These are phyloP conservation scores for Wickerhamomyces silvicola DNA, from an alignment of 805 yeast genomes.

Conservation along the genomic window DNA sequence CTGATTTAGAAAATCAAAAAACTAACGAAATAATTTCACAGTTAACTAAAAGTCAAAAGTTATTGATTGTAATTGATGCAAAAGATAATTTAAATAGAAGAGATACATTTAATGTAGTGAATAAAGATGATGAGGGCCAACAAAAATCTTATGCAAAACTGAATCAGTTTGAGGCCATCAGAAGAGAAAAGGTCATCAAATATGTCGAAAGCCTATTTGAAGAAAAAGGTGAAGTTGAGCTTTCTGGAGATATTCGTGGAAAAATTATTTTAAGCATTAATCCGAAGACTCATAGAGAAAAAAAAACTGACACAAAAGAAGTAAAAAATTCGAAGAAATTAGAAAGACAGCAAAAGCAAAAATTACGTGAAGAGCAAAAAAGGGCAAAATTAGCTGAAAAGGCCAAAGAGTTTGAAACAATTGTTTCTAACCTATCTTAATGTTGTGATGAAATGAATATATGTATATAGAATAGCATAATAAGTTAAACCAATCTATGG, in stretches of 20 bases:
- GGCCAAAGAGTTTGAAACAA: constrained; percentile 10
- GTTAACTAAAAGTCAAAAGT: constrained; percentile 36
- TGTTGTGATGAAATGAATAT: constrained; percentile 1
- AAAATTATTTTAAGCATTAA: constrained; percentile 24
- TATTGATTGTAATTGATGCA: constrained; percentile 36
- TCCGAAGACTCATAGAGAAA: constrained; percentile 13
- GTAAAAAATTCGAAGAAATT: constrained; percentile 11
- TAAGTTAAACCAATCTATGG: constrained; percentile 3
- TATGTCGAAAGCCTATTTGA: constrained; percentile 23
- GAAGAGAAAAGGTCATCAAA: constrained; percentile 28
- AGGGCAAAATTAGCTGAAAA: constrained; percentile 13
- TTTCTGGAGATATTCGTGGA: constrained; percentile 24
- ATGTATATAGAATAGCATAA: constrained; percentile 3
- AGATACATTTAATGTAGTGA: constrained; percentile 10
- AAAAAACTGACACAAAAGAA: constrained; percentile 11
- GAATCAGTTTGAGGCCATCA: constrained; percentile 26
- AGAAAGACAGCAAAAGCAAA: constrained; percentile 20
- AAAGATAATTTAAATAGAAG: constrained; percentile 18
- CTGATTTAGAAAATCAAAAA: constrained; percentile 49
- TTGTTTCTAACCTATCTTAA: constrained; percentile 1
- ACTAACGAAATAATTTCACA: constrained; percentile 40
- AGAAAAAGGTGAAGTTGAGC: constrained; percentile 19
- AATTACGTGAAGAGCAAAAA: constrained; percentile 19
- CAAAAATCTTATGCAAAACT: too few species aligned
- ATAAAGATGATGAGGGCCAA: constrained; percentile 9